A percentile compares a stretch with the other conserved stretches of the same genome.
Evolutionary conservation across 495 filamentous ascomycete species (phyloP).

Genomic region (Amniculicola lignicola): DNA sequence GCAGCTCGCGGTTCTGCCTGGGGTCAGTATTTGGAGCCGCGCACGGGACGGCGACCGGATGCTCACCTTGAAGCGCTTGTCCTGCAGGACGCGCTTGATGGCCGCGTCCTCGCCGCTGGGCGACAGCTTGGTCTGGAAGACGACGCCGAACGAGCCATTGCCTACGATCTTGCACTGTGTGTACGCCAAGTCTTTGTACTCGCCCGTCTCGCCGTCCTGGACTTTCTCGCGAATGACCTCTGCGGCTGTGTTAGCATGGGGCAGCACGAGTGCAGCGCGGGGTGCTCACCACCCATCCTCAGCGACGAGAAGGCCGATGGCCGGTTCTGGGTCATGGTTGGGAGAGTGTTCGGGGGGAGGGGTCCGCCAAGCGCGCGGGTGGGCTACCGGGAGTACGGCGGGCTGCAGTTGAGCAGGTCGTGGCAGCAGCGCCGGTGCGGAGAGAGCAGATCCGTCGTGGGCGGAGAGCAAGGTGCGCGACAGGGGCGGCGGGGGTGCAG

Average conservation of each 20-base stretch:
- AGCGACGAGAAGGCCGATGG: constrained; percentile 71
- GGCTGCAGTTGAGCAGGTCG: constrained; percentile 50
- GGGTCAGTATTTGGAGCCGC: constrained; percentile 40
- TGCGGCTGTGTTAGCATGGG: constrained; percentile 46
- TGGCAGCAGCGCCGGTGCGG: constrained; percentile 42
- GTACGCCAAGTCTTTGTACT: constrained; percentile 93
- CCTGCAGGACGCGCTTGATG: constrained; percentile 96
- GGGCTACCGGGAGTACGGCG: constrained; percentile 48
- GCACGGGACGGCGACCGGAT: background rate
- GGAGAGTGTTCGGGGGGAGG: constrained; percentile 29
- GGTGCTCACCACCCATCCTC: constrained; percentile 75
- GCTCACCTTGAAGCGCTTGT: constrained; percentile 97
- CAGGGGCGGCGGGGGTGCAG: constrained; percentile 19
- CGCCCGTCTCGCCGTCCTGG: constrained; percentile 94
- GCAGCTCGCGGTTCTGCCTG: constrained; percentile 88
- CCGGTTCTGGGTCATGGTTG: constrained; percentile 68
- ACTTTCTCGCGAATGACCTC: constrained; percentile 99
- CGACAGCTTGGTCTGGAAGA: constrained; percentile 98
- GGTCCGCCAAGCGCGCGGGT: constrained; percentile 22
- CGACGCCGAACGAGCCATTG: constrained; percentile 97
- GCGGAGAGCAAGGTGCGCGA: constrained; percentile 34
- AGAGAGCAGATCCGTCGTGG: constrained; percentile 54
- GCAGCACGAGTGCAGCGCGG: no score
- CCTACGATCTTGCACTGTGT: constrained; percentile 99
- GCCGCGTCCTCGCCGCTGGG: constrained; percentile 96